Base-by-base conservation (phyloP, 129 eudicot genomes). In the Centaurea solstitialis region DNA sequence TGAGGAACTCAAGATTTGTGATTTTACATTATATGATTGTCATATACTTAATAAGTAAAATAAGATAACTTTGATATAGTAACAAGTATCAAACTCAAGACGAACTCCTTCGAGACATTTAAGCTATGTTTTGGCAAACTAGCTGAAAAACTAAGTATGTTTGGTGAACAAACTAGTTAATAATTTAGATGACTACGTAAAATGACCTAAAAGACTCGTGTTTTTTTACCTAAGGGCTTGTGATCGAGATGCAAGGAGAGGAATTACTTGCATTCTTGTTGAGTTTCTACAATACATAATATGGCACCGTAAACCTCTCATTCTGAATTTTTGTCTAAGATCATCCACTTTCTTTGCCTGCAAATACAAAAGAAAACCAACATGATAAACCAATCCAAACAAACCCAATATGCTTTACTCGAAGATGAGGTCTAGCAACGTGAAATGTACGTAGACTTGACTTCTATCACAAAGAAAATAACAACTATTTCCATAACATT, bases 251-350 rank as follows among this genome's bases (percentile, higher is more conserved):
- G 98, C 96, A 26, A 92, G 93, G 68, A 94, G 92, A 75, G 98
- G 97, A 73, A 94, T 85, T 4, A 87, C 92, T 89, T 94, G 98
- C 92, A 92, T 86, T 83, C 96, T 87, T 75, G 96, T 92, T 6
- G 96, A 90, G 83, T 89, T 94, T 82, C 97, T 87, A 84, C 97
- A 94, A 75, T 92, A 92, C 98, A 94, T 92, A 45, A 90, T 80
- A 87, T 94, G 98, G 77, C 98, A 92, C 40, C 98, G 88, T 13
- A 94, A 87, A 41, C 98, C 98, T 62, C 97, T 87, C 93, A 94
- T 94, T 86, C 98, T 79, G 61, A 94, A 93, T 72, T 92, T 94
- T 76, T 94, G 98, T 79, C 97, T 88, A 83, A 92, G 43, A 81
- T 92, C 97, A 82, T 94, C 98, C 23, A 92, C 97, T 80, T 92